Evolutionary conservation across 179 eudicot genomes (phyloP), one percentile per base, ranked within the genome.

Genomic region (Camellia oleifera): DNA sequence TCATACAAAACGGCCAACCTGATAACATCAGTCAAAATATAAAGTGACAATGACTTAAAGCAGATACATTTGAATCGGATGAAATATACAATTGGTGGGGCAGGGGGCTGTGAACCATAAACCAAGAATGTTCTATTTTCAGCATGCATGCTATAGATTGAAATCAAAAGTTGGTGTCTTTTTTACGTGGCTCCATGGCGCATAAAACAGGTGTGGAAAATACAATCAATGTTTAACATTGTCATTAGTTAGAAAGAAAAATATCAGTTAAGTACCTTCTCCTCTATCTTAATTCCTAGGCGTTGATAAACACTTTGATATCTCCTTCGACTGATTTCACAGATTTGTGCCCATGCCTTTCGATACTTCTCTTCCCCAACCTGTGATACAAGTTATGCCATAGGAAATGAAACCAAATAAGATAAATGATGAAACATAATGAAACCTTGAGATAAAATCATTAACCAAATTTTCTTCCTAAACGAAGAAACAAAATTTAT

Each of bases 311-410:
- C 97, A 83, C 82, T 94, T 77, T 91, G 88, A 82, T 84, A 97
- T 80, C 89, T 95, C 72, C 58, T 85, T 14, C 98, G 95, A 81
- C 99, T 95, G 57, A 97, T 93, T 81, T 94, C 97, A 84, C 99
- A 97, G 50, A 97, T 95, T 66, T 90, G 81, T 18, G 90, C 78
- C 98, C 99, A 97, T 57, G 99, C 99, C 81, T 86, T 88, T 23
- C 91, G 89, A 76, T 91, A 92, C 79, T 81, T 94, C 74, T 87
- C 88, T 17, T 88, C 93, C 69, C 99, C 99, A 79, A 94, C 93
- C 98, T 97, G 74, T 57, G 53, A 84, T 7, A 83, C 7, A 75
- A 58, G 79, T 74, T 50, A 53, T 26, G 23, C 23, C 77, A 56
- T 45, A 2, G 70, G 42, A 8, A 56, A 62, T 61, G n/a, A 77